A percentile compares a stretch with the other conserved stretches of the same genome.
Conservation (phyloP, 2,329 filamentous ascomycete species). For the Dothistroma septosporum region DNA sequence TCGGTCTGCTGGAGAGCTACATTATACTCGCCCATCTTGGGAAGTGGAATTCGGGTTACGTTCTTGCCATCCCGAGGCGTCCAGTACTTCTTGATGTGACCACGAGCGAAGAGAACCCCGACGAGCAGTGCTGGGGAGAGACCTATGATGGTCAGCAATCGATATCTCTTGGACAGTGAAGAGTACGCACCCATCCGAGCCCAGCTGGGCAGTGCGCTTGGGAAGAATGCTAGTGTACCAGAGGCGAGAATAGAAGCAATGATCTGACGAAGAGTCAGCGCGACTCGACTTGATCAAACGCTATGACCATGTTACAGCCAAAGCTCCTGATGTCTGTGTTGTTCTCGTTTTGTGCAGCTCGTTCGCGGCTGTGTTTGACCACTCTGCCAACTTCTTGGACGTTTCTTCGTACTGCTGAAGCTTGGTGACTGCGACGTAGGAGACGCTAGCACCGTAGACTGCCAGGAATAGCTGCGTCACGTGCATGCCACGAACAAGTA, state of each 20-base stretch:
- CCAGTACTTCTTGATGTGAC: constrained; percentile 37
- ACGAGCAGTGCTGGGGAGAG: constrained; percentile 29
- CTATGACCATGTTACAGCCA: constrained; percentile 32
- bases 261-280: constrained; percentile 23
- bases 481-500: constrained; percentile 33
- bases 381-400: constrained; percentile 43
- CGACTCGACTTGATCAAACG: not conserved
- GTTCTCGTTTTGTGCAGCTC: constrained; percentile 45
- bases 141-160: not conserved
- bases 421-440: constrained; percentile 43
- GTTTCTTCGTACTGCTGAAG: constrained; percentile 46
- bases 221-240: constrained; percentile 22
- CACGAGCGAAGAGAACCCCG: constrained; percentile 27
- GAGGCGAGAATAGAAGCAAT: constrained; percentile 30
- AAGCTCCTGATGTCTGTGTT: constrained; percentile 41
- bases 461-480: constrained; percentile 39
- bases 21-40: constrained; percentile 35
- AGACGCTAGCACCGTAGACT: constrained; percentile 43
- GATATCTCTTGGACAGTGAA: not conserved
- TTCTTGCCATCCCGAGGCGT: constrained; percentile 30
- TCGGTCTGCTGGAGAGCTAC: constrained; percentile 34
- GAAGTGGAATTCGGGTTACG: constrained; percentile 28
- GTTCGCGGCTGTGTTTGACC: constrained; percentile 38
- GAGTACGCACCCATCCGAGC: constrained; percentile 14
- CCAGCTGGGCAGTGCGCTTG: constrained; percentile 17